Percentiles rank a stretch among this genome's conserved stretches.
phyloP scores from a whole-genome alignment of 768 basidiomycete genomes.

The Candolleomyces aberdarensis region DNA sequence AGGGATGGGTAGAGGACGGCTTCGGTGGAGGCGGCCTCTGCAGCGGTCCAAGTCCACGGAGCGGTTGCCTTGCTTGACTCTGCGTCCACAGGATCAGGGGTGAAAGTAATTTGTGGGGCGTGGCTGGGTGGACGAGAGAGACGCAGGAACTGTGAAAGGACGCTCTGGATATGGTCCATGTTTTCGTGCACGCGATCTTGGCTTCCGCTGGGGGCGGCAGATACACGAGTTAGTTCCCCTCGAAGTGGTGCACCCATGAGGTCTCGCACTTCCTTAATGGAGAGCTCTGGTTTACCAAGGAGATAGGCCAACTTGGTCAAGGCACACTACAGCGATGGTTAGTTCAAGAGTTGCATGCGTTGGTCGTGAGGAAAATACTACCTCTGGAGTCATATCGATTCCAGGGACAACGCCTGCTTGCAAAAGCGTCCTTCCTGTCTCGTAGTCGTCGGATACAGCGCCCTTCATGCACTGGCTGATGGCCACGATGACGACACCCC shows the following conservation, averaged over 20 bases:
- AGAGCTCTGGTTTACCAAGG: slow-evolving; percentile 80
- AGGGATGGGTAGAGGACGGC: slow-evolving; percentile 72
- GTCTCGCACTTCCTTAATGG: slow-evolving; percentile 61
- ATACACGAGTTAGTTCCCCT: slow-evolving; percentile 74
- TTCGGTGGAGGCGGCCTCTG: slow-evolving; percentile 70
- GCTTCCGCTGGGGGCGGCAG: slow-evolving; percentile 41
- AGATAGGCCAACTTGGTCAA: slow-evolving; percentile 89
- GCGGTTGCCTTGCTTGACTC: slow-evolving; percentile 36
- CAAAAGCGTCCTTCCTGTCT: slow-evolving; percentile 68
- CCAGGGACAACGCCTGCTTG: slow-evolving; percentile 80
- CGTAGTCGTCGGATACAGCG: slow-evolving; percentile 80
- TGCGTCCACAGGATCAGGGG: slow-evolving; percentile 30
- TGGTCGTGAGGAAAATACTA: slow-evolving; percentile 21
- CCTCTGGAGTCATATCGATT: slow-evolving; percentile 96
- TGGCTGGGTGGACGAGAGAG: slow-evolving; percentile 41
- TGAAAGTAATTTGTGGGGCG: slow-evolving; percentile 34
- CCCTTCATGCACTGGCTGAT: slow-evolving; percentile 91
- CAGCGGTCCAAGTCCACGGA: slow-evolving; percentile 76
- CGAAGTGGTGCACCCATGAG: slow-evolving; percentile 79
- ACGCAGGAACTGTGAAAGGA: slow-evolving; percentile 68
- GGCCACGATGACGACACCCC: slow-evolving; percentile 85
- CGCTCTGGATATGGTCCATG: slow-evolving; percentile 57
- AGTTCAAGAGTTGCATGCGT: neutral
- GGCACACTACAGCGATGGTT: slow-evolving; percentile 61
- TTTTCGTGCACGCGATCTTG: slow-evolving; percentile 38